phyloP scores from a whole-genome alignment of 2,329 filamentous ascomycete genomes.

The Aspergillus japonicus region DNA sequence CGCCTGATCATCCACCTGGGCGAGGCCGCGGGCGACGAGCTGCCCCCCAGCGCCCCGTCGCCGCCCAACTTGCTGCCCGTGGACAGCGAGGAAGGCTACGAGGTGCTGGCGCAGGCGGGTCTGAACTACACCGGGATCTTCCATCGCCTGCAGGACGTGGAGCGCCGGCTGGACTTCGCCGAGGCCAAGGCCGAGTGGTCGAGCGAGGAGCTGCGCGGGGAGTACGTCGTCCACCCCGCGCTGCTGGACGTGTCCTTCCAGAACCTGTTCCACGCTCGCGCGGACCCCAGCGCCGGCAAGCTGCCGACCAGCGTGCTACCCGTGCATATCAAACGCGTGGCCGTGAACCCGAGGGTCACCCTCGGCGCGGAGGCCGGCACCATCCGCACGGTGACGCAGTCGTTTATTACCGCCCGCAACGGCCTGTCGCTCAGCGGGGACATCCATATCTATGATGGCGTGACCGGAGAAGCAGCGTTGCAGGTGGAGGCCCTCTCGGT shows the following conservation, averaged over 20 bases:
- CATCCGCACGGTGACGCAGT: no score
- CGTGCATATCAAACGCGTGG: no score
- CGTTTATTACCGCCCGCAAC: no score
- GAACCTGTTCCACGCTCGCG: not conserved
- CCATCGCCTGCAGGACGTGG: not conserved
- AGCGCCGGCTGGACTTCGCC: not conserved
- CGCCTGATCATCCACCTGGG: not conserved
- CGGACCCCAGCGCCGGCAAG: not conserved
- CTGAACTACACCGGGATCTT: not conserved
- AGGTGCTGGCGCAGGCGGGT: not conserved
- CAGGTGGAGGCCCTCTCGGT: no score
- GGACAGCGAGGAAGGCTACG: not conserved
- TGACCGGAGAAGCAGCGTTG: no score
- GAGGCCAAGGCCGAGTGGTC: not conserved
- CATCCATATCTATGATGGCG: no score
- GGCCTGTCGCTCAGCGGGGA: no score
- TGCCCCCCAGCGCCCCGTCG: not conserved
- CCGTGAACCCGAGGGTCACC: no score
- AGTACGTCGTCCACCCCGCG: not conserved
- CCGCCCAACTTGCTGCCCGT: not conserved
- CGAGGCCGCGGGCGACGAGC: not conserved
- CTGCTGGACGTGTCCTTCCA: slow-evolving; percentile 4
- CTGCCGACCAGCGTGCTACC: no score
- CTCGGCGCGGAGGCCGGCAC: no score
- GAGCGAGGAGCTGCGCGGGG: not conserved